phyloP scores from a whole-genome alignment of 768 basidiomycete species.

The Termitomyces bulborhizus region DNA sequence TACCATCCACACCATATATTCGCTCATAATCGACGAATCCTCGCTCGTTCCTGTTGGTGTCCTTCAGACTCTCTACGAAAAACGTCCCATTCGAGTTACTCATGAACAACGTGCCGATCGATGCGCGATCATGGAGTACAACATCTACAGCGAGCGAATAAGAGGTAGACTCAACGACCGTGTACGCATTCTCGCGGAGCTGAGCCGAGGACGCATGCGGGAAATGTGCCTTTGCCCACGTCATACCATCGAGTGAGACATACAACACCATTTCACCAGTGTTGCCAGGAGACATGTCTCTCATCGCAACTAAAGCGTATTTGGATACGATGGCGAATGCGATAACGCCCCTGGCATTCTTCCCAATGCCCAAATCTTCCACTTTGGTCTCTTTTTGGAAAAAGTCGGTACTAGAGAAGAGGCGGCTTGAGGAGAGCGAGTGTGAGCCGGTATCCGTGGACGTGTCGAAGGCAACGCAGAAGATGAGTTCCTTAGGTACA shows the following conservation, averaged over 20 bases:
- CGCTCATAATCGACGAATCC: slow-evolving; percentile 95
- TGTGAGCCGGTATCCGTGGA: slow-evolving; percentile 40
- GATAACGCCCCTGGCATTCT: slow-evolving; percentile 82
- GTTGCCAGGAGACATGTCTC: slow-evolving; percentile 50
- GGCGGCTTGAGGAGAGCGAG: slow-evolving; percentile 53
- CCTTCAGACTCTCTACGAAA: slow-evolving; percentile 85
- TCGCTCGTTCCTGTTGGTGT: slow-evolving; percentile 84
- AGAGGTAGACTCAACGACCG: slow-evolving; percentile 88
- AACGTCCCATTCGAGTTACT: slow-evolving; percentile 95
- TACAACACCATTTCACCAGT: slow-evolving; percentile 79
- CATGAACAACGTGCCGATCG: slow-evolving; percentile 88
- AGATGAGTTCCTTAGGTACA: slow-evolving; percentile 70
- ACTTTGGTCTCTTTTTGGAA: slow-evolving; percentile 58
- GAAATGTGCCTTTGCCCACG: slow-evolving; percentile 88
- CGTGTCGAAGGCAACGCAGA: slow-evolving; percentile 85
- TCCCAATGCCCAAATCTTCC: slow-evolving; percentile 84
- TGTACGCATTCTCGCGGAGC: slow-evolving; percentile 90
- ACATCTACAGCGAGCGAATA: slow-evolving; percentile 96
- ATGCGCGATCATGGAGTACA: slow-evolving; percentile 57
- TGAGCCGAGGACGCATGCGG: slow-evolving; percentile 80
- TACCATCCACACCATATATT: slow-evolving; percentile 80
- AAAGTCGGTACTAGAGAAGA: slow-evolving; percentile 84
- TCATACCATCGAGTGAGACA: slow-evolving; percentile 75
- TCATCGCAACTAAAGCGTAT: slow-evolving; percentile 87
- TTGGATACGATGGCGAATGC: slow-evolving; percentile 92